These are phyloP conservation scores for Gardenia jasminoides DNA, from an alignment of 257 asterid genomes.

Conservation along the genomic window DNA sequence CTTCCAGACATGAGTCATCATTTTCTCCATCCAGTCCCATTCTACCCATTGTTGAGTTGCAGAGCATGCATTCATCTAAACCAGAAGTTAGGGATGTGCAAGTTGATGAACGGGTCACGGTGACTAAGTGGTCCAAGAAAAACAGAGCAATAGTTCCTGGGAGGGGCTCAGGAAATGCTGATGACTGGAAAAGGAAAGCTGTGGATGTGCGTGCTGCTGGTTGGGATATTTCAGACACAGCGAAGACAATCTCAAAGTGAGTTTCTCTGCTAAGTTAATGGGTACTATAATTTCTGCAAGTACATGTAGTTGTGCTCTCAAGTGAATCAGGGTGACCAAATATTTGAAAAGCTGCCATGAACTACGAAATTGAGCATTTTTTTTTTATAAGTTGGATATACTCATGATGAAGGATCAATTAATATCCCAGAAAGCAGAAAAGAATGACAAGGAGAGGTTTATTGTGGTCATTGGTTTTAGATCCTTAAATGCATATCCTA, in stretches of 20 bases:
- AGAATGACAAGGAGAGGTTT: background rate
- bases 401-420: background rate
- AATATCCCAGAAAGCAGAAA: background rate
- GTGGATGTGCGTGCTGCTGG: slow-evolving; percentile 44
- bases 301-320: background rate
- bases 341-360: background rate
- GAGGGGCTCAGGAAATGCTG: slow-evolving; percentile 47
- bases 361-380: background rate
- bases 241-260: slow-evolving; percentile 69
- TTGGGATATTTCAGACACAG: slow-evolving; percentile 67
- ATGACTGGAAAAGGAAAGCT: slow-evolving; percentile 71
- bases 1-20: slow-evolving; percentile 48
- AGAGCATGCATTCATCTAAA: slow-evolving; percentile 39
- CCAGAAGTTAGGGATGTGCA: slow-evolving; percentile 74
- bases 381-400: background rate
- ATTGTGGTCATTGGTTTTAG: background rate
- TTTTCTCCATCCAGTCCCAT: slow-evolving; percentile 56
- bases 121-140: slow-evolving; percentile 92
- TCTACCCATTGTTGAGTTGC: slow-evolving; percentile 56
- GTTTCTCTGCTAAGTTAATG: slow-evolving; percentile 2
- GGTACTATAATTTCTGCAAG: background rate
- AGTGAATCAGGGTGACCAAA: background rate
- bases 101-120: slow-evolving; percentile 75
- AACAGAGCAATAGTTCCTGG: slow-evolving; percentile 37
- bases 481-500: background rate